Base-by-base conservation (phyloP, 1,139 yeast species). In the Dujonia santamariae region DNA sequence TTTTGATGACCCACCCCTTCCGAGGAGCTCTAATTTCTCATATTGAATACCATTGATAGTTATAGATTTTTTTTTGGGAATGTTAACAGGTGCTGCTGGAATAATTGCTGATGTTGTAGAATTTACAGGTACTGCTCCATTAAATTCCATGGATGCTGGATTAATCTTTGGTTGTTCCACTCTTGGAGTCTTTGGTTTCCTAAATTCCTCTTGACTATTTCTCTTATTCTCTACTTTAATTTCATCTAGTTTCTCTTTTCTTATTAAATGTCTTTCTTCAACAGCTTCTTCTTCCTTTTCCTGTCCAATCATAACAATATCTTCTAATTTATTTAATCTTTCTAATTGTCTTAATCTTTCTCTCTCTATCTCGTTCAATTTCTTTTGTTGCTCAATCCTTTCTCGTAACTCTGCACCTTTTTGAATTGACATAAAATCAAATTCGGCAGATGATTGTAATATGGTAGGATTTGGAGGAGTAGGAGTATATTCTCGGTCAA, bases 1-100 rank as follows among this genome's bases (percentile, higher is more conserved):
- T 51, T 84, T 86, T 0, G 97, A 88, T 0, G 97, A 76, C 0
- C 98, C 98, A 22, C 98, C 98, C 49, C 84, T 73, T 11, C 98
- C 98, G 13, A 92, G 58, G 14, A 85, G 63, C 48, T 87, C 96
- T 16, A 86, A 61, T 38, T 83, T 75, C 47, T 84, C 94, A 51
- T 86, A 90, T 27, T 71, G 72, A 28, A 69, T 68, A 3, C 76
- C 80, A 53, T 87, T 85, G 13, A 69, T 63, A 1, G 51, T 50
- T 7, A 69, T 59, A 16, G 57, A 44, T 40, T 64, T 66, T 37
- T 54, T 54, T 33, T 48, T 59, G 24, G 35, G n/a, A 21, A 35
- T 20, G 32, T 35, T 14, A 26, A 20, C 15, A 12, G 25, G 33
- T 19, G 36, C 37, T 20, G 17, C 30, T 9, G 35, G 36, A 4